These are phyloP conservation scores for Sicyos edulis DNA, from an alignment of 306 rosid genomes.

Conservation along the genomic window DNA sequence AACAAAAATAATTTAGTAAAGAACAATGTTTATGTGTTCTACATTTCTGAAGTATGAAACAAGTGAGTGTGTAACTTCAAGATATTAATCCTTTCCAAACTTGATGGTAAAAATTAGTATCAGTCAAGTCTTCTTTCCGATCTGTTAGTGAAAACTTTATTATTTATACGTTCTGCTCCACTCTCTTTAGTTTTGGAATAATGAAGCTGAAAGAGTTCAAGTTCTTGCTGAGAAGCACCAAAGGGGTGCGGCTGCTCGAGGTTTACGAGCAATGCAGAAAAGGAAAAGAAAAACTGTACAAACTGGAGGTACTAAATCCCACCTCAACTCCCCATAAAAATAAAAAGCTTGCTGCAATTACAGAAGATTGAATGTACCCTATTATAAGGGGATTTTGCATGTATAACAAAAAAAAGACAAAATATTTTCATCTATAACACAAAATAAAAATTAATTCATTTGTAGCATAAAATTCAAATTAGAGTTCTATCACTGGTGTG, in stretches of 20 bases:
- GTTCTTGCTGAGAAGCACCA: slow-evolving; percentile 73
- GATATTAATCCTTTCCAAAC: background rate
- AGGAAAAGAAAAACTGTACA: slow-evolving; percentile 24
- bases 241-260: slow-evolving; percentile 69
- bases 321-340: background rate
- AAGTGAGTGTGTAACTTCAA: background rate
- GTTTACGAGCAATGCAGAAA: slow-evolving; percentile 38
- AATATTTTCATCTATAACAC: too few species aligned
- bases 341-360: background rate
- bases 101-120: background rate
- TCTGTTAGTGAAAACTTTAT: background rate
- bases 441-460: too few species aligned
- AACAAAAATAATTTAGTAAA: too few species aligned
- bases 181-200: slow-evolving; percentile 50
- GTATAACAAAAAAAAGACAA: too few species aligned
- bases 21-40: background rate
- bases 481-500: too few species aligned
- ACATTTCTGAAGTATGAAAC: background rate
- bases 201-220: slow-evolving; percentile 56
- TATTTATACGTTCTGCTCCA: slow-evolving; percentile 21
- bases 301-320: slow-evolving; percentile 30
- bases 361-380: too few species aligned
- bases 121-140: background rate
- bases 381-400: too few species aligned
- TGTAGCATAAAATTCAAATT: too few species aligned